Base-by-base conservation (phyloP, 2,329 filamentous ascomycete genomes). In the Harringtonia lauricola region DNA sequence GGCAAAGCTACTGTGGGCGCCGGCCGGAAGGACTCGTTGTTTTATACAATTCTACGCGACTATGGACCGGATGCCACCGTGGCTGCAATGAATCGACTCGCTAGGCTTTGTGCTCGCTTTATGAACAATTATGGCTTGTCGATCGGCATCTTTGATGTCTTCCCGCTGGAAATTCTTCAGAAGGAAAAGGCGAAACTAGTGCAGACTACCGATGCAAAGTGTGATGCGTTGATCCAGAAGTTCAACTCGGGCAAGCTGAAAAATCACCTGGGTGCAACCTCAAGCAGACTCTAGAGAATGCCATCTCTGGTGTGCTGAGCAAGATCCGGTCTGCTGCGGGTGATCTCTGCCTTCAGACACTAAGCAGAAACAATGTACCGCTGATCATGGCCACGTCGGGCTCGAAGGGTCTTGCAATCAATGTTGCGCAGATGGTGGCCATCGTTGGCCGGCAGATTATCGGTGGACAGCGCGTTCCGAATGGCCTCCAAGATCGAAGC, bases 381-480 rank as follows among this genome's bases (percentile, higher is more conserved):
- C 71, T 96, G 50, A 83, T 95, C 66, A 98, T 98, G 92, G 92
- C 92, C 48, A 92, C 87, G 49, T 96, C 87, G 13, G 92, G 92
- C 40, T 95, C 90, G 42, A 98, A 98, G 63, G 92, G 92, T 59
- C 95, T 88, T 4, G 84, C 86, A 54, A 94, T 96, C 70, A 98
- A 98, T 70, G 92, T 98, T 29, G 90, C 92, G 9, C 92, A 98
- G 67, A 98, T 98, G 92, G 85, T 96, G 59, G 90, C 92, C 45
- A 80, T 89, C 47, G 90, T 98, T 58, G 92, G 92, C 41, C 92
- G 98, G 64, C 92, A 98, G 55, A 95, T 96, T 76, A 96, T 98
- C 56, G 85, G 85, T 48, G 87, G 88, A 39, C 79, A 85, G 57
- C 89, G 92, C 76, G 89, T 98, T 26, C 76, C 86, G 36, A 87